Percentiles rank a stretch among this genome's conserved stretches.
These are phyloP conservation scores for Plenodomus biglobosus DNA, from an alignment of 2,329 filamentous ascomycete genomes.

Conservation along the genomic window DNA sequence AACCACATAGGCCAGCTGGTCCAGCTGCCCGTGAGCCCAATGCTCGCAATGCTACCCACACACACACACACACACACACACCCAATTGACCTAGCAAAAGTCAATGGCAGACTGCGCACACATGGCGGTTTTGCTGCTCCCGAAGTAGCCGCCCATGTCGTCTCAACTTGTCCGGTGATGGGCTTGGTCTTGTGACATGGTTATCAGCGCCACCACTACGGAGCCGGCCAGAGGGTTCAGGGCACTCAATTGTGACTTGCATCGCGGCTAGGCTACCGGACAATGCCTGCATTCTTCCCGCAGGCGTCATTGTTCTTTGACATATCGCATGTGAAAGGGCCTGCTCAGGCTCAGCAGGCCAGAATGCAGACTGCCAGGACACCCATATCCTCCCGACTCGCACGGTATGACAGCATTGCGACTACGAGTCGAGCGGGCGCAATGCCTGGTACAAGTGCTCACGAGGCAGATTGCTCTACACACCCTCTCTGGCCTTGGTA, in stretches of 20 bases:
- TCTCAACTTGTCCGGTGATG: conserved; percentile 3
- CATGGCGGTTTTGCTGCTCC: conserved; percentile 4
- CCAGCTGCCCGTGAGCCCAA: conserved; percentile 20
- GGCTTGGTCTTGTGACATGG: conserved; percentile 36
- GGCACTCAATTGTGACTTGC: conserved; percentile 35
- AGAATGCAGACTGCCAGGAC: conserved; percentile 22
- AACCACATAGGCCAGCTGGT: conserved; percentile 12
- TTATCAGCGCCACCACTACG: conserved; percentile 31
- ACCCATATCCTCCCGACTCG: background rate
- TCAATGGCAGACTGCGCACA: conserved; percentile 18
- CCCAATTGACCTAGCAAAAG: conserved; percentile 10
- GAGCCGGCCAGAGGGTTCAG: conserved; percentile 26
- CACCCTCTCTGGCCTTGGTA: conserved; percentile 25
- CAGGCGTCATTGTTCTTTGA: conserved; percentile 19
- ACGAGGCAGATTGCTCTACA: conserved; percentile 28
- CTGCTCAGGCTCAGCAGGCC: conserved; percentile 25
- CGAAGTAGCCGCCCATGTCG: conserved; percentile 24
- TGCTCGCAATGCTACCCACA: conserved; percentile 19
- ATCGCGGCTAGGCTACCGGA: conserved; percentile 24
- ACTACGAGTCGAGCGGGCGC: conserved; percentile 5
- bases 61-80: too few species aligned
- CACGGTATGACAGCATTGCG: conserved; percentile 4
- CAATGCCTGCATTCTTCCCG: conserved; percentile 20
- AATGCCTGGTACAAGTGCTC: conserved; percentile 18
- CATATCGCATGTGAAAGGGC: conserved; percentile 36